Conservation (phyloP, 2,329 filamentous ascomycete genomes). For the Fusarium concolor region DNA sequence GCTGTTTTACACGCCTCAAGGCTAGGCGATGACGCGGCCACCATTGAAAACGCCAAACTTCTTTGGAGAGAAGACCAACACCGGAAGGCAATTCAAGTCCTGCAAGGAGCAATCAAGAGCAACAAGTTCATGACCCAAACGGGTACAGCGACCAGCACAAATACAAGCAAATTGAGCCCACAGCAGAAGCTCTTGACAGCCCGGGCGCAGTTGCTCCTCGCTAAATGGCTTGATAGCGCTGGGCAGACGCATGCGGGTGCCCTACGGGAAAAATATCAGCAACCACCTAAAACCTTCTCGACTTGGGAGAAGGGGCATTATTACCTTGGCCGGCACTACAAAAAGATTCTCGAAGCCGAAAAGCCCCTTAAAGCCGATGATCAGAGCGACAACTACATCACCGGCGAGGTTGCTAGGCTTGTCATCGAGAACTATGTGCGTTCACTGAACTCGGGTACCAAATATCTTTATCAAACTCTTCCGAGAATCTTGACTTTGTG, state of each 20-base stretch:
- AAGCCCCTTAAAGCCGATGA: conserved; percentile 80
- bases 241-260: conserved; percentile 89
- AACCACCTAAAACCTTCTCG: conserved; percentile 75
- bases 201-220: conserved; percentile 86
- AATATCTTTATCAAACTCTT: conserved; percentile 95
- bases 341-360: conserved; percentile 92
- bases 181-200: conserved; percentile 74
- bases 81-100: conserved; percentile 91
- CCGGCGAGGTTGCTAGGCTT: conserved; percentile 85
- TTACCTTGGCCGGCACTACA: conserved; percentile 96
- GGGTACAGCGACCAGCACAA: conserved; percentile 52
- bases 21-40: conserved; percentile 86
- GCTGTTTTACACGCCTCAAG: conserved; percentile 89
- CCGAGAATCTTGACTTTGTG: conserved; percentile 93
- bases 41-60: conserved; percentile 92
- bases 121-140: conserved; percentile 75
- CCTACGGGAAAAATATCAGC: conserved; percentile 83
- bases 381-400: conserved; percentile 80
- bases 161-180: conserved; percentile 52
- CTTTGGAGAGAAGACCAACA: conserved; percentile 95
- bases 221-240: conserved; percentile 96
- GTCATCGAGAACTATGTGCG: conserved; percentile 95
- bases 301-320: conserved; percentile 98
- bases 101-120: conserved; percentile 86
- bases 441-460: conserved; percentile 87